Conservation (phyloP, 176 grass and related monocot genomes). For the Puccinellia tenuiflora region DNA sequence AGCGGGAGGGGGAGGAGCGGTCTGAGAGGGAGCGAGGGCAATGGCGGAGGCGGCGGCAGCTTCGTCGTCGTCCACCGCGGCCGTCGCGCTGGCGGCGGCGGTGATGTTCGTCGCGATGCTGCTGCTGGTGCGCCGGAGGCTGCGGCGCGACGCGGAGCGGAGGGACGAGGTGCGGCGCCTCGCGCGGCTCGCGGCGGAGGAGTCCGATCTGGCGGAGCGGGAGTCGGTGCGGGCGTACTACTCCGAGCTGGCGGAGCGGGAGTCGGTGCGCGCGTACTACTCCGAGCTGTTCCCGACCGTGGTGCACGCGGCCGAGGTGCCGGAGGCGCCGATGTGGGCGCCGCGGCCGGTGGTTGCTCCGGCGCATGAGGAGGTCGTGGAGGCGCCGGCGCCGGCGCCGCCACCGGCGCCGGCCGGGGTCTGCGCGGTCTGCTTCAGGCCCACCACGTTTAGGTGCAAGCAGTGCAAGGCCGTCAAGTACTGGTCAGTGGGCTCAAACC, state of each 20-base stretch:
- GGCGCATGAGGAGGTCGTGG: neutral
- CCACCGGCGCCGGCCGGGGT: slow-evolving; percentile 9
- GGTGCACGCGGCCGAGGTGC: slow-evolving; percentile 25
- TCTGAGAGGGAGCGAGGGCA: neutral
- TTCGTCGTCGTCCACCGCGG: slow-evolving; percentile 10
- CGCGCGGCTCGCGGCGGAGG: slow-evolving; percentile 58
- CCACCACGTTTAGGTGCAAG: slow-evolving; percentile 69
- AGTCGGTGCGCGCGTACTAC: slow-evolving; percentile 39
- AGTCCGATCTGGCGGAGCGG: slow-evolving; percentile 64
- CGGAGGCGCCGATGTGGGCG: slow-evolving; percentile 18
- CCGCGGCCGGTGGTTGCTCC: neutral
- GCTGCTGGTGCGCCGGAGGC: slow-evolving; percentile 24
- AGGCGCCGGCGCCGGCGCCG: neutral
- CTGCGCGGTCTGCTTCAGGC: slow-evolving; percentile 73
- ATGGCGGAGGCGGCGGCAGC: slow-evolving; percentile 26
- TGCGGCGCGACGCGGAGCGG: slow-evolving; percentile 35
- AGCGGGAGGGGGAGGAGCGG: neutral
- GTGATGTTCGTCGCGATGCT: slow-evolving; percentile 7
- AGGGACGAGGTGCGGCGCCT: slow-evolving; percentile 77
- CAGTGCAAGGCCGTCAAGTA: slow-evolving; percentile 95
- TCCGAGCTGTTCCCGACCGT: slow-evolving; percentile 37
- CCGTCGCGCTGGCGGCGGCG: neutral
- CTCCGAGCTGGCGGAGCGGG: slow-evolving; percentile 56
- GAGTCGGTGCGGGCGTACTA: slow-evolving; percentile 43
- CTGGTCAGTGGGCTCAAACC: slow-evolving; percentile 52